These are phyloP conservation scores for Elsinoe perseae DNA, from an alignment of 2,329 filamentous ascomycete genomes.

Conservation along the genomic window DNA sequence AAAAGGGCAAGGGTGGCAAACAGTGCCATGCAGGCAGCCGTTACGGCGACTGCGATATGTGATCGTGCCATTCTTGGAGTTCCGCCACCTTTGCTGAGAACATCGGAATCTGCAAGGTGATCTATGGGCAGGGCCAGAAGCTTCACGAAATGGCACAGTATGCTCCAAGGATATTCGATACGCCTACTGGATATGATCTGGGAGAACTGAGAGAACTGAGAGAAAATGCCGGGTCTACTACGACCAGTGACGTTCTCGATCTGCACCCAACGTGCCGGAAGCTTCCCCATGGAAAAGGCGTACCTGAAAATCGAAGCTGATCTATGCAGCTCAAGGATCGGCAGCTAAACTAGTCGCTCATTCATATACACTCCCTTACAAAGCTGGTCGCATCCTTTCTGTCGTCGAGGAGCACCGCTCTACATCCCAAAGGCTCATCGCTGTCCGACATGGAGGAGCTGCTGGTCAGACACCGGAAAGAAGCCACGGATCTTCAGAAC, in stretches of 20 bases:
- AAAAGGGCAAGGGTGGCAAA: slow-evolving; percentile 32
- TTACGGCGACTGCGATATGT: slow-evolving; percentile 32
- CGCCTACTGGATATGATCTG: too few species aligned
- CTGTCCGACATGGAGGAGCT: slow-evolving; percentile 79
- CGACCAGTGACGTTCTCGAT: not conserved
- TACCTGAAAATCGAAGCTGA: not conserved
- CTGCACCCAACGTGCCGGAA: not conserved
- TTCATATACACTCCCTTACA: not conserved
- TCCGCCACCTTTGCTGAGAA: not conserved
- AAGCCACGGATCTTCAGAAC: slow-evolving; percentile 76
- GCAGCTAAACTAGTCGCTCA: not conserved
- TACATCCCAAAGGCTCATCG: too few species aligned
- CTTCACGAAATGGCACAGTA: not conserved
- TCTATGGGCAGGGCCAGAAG: not conserved
- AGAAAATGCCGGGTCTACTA: too few species aligned
- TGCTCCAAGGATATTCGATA: too few species aligned
- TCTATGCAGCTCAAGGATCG: not conserved
- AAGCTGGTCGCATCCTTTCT: too few species aligned
- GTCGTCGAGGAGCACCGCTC: too few species aligned
- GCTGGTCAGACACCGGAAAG: slow-evolving; percentile 73
- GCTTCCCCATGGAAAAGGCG: not conserved
- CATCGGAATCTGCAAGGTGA: not conserved
- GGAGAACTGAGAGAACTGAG: too few species aligned
- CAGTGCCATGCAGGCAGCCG: slow-evolving; percentile 29
- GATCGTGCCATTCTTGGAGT: slow-evolving; percentile 32